These are phyloP conservation scores for Diutina ranongensis DNA, from an alignment of 1,139 yeast species.

Conservation along the genomic window DNA sequence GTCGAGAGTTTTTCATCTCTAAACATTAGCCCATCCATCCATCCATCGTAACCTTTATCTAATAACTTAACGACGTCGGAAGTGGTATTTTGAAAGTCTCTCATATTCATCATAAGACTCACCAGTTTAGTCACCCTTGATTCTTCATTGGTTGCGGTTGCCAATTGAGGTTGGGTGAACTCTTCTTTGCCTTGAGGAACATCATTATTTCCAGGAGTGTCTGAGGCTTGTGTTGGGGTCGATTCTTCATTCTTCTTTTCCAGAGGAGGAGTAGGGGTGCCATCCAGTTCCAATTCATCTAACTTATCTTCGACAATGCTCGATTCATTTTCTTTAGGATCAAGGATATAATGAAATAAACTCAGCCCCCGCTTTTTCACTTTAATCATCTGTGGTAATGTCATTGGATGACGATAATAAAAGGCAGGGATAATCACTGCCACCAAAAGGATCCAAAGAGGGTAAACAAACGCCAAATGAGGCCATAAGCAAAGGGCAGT, in stretches of 20 bases:
- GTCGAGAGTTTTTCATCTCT: slow-evolving; percentile 62
- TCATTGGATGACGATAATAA: slow-evolving; percentile 55
- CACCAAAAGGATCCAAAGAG: slow-evolving; percentile 43
- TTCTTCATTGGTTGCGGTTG: not conserved
- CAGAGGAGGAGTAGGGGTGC: slow-evolving; percentile 10
- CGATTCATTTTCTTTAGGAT: slow-evolving; percentile 21
- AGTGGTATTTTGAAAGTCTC: slow-evolving; percentile 54
- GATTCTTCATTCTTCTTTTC: not conserved
- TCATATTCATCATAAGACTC: slow-evolving; percentile 36
- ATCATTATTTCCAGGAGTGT: not conserved
- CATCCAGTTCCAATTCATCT: slow-evolving; percentile 10
- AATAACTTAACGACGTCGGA: slow-evolving; percentile 40
- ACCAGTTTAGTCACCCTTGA: not conserved
- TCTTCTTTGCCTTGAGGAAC: not conserved
- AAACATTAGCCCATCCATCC: slow-evolving; percentile 60
- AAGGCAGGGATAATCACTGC: slow-evolving; percentile 66
- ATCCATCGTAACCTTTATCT: slow-evolving; percentile 43
- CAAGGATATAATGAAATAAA: slow-evolving; percentile 36
- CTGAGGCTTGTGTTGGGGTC: too few species aligned
- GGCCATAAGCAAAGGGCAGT: slow-evolving; percentile 63
- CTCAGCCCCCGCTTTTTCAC: slow-evolving; percentile 47
- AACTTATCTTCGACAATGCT: slow-evolving; percentile 17
- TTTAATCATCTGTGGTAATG: slow-evolving; percentile 28
- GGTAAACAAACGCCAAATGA: slow-evolving; percentile 51
- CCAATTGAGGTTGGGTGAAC: not conserved